Evolutionary conservation across 78 protist genomes (phyloP).

Genomic region (Dictyostelium intermedium): DNA sequence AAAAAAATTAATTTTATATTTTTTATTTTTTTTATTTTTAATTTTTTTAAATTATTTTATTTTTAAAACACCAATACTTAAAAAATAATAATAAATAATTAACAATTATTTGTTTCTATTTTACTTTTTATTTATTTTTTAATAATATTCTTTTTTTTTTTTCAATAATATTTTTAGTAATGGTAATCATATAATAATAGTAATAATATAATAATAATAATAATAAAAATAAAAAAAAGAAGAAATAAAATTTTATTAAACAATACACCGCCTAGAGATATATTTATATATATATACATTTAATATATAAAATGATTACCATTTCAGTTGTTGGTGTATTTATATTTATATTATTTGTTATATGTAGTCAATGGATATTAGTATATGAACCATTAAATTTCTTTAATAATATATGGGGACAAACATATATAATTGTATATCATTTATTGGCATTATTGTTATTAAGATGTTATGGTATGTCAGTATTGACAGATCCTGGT

Average conservation of each 20-base stretch:
- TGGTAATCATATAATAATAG: not conserved
- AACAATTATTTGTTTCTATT: too few relatives aligned
- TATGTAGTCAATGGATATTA: slow-evolving; percentile 17
- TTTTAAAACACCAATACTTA: not conserved
- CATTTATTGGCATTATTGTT: not conserved
- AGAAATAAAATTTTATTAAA: too few relatives aligned
- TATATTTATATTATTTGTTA: slow-evolving; percentile 1
- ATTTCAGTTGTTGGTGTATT: not conserved
- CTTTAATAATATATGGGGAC: not conserved
- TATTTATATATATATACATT: not conserved
- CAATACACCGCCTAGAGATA: too few relatives aligned
- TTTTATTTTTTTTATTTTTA: not conserved
- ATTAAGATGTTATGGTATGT: not conserved
- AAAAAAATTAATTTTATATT: too few relatives aligned
- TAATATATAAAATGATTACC: not conserved
- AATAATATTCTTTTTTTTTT: not conserved
- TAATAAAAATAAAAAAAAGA: not conserved
- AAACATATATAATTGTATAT: not conserved
- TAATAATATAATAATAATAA: not conserved
- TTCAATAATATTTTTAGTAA: not conserved
- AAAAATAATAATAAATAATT: too few relatives aligned
- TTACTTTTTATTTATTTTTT: not conserved
- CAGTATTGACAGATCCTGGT: not conserved
- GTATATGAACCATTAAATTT: slow-evolving; percentile 9
- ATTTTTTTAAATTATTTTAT: not conserved